Evolutionary conservation across 768 basidiomycete genomes (phyloP).

Genomic region (Rhizopogon rudus): DNA sequence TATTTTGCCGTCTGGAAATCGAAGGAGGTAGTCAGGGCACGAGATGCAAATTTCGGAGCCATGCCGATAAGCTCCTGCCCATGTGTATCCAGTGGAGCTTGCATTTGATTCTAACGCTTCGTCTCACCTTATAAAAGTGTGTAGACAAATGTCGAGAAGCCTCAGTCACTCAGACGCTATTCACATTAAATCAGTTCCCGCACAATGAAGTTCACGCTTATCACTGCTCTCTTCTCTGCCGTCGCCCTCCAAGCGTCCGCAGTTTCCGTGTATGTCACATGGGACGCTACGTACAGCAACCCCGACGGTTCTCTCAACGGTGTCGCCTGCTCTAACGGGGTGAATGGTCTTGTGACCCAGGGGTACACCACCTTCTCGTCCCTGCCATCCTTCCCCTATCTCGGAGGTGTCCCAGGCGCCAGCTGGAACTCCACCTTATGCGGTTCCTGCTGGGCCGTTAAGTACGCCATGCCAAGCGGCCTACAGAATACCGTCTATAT

Average conservation of each 20-base stretch:
- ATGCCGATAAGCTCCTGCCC: not conserved
- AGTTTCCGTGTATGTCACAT: not conserved
- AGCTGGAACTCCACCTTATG: conserved; percentile 5
- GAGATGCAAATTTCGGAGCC: not conserved
- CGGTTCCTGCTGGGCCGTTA: conserved; percentile 5
- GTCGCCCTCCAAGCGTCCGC: not conserved
- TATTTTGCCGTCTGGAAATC: not conserved
- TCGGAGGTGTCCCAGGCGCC: conserved; percentile 3
- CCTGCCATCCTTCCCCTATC: conserved; percentile 6
- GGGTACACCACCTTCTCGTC: conserved; percentile 12
- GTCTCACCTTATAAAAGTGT: not conserved
- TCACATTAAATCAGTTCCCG: not conserved
- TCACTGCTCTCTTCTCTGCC: not conserved
- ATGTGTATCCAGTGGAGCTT: not conserved
- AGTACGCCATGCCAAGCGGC: not conserved
- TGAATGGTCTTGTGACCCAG: conserved; percentile 12
- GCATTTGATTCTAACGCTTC: not conserved
- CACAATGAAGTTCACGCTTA: not conserved
- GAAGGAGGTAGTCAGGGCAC: not conserved
- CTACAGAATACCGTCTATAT: not conserved
- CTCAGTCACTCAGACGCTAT: not conserved
- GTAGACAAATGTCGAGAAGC: not conserved
- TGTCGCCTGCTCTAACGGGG: conserved; percentile 17
- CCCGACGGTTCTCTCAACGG: not conserved
- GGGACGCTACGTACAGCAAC: conserved; percentile 2